Percentiles rank a stretch among this genome's conserved stretches.
phyloP scores from a whole-genome alignment of 2,329 filamentous ascomycete species.

The Cladosporium sp. region DNA sequence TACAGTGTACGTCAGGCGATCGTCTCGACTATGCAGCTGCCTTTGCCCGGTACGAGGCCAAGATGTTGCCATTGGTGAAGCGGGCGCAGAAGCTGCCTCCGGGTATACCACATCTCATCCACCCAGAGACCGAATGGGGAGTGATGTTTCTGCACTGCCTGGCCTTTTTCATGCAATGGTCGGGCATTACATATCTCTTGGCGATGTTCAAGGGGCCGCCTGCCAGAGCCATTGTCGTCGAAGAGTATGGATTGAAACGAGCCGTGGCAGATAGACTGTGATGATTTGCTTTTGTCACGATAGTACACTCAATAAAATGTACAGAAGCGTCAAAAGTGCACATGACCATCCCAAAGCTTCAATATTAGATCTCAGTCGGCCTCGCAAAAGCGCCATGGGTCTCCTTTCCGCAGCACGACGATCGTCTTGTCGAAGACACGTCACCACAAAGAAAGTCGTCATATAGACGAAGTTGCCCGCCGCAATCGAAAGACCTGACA shows the following conservation, averaged over 20 bases:
- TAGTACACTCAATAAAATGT: not conserved
- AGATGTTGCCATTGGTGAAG: slow-evolving; percentile 23
- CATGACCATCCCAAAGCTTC: not conserved
- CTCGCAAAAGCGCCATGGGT: not conserved
- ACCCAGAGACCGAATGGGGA: slow-evolving; percentile 13
- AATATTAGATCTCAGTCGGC: too few relatives aligned
- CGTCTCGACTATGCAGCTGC: slow-evolving; percentile 16
- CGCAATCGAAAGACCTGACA: not conserved
- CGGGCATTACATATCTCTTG: slow-evolving; percentile 1
- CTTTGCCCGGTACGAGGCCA: slow-evolving; percentile 25
- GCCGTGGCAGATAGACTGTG: not conserved
- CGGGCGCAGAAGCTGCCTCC: slow-evolving; percentile 26
- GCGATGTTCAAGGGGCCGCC: slow-evolving; percentile 13
- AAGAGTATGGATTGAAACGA: slow-evolving; percentile 26
- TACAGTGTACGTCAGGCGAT: slow-evolving; percentile 4
- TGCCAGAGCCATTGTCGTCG: slow-evolving; percentile 18
- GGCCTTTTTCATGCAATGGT: not conserved
- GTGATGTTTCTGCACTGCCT: slow-evolving; percentile 3
- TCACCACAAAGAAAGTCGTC: not conserved
- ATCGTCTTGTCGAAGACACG: too few relatives aligned
- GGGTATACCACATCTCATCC: slow-evolving; percentile 12
- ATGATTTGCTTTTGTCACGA: not conserved
- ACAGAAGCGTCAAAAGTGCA: not conserved
- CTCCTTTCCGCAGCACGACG: too few relatives aligned
- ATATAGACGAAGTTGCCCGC: not conserved